phyloP scores from a whole-genome alignment of 345 rosid species.

The Firmiana major region DNA sequence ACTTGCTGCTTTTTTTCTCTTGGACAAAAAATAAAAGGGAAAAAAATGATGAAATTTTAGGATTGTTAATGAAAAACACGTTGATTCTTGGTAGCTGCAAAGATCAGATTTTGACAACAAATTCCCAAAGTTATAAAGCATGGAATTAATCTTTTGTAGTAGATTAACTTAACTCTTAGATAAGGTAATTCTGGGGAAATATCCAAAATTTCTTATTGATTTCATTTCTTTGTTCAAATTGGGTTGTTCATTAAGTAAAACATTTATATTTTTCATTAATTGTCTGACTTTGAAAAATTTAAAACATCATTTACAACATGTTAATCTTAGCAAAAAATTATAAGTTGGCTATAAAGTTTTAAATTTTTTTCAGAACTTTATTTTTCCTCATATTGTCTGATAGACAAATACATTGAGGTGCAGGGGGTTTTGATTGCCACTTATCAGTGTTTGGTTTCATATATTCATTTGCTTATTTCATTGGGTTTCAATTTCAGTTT shows the following conservation, averaged over 20 bases:
- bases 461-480: slow-evolving; percentile 7
- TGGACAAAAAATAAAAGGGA: neutral
- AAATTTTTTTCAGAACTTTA: neutral
- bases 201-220: neutral
- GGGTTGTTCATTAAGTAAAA: neutral
- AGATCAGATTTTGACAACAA: neutral
- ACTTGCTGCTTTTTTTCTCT: neutral
- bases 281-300: neutral
- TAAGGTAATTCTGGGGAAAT: neutral
- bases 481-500: slow-evolving; percentile 43
- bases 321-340: neutral
- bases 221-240: neutral
- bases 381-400: neutral
- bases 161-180: neutral
- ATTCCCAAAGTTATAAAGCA: neutral
- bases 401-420: neutral
- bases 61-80: neutral
- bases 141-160: neutral
- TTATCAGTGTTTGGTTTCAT: neutral
- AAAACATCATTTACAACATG: neutral
- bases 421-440: neutral
- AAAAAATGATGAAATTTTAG: neutral
- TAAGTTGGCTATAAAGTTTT: neutral
- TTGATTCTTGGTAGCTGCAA: neutral
- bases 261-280: neutral